Conservation (phyloP, 495 filamentous ascomycete genomes). For the Emericellopsis terricola region DNA sequence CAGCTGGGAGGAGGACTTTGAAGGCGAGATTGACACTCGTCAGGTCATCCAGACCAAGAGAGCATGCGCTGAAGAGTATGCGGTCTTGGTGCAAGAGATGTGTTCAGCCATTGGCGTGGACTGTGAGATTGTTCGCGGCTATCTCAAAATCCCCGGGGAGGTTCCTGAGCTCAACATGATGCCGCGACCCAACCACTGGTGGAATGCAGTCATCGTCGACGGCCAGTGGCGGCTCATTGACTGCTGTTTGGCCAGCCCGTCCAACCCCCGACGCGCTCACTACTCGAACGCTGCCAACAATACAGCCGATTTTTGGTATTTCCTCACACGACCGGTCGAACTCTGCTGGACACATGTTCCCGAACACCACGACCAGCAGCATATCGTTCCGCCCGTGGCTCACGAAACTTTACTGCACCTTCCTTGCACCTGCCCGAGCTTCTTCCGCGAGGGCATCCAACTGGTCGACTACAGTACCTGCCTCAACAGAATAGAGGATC, state of each 20-base stretch:
- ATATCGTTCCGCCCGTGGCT: conserved; percentile 75
- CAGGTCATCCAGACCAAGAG: conserved; percentile 69
- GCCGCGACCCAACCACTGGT: conserved; percentile 86
- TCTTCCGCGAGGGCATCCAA: conserved; percentile 64
- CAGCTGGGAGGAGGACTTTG: conserved; percentile 88
- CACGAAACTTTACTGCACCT: conserved; percentile 70
- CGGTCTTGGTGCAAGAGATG: conserved; percentile 81
- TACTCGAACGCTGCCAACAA: conserved; percentile 57
- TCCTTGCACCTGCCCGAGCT: conserved; percentile 69
- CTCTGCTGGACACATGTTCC: conserved; percentile 93
- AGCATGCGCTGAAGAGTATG: conserved; percentile 81
- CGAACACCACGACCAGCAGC: conserved; percentile 67
- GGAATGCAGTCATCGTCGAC: conserved; percentile 90
- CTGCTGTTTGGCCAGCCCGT: conserved; percentile 77
- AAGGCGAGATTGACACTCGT: conserved; percentile 57
- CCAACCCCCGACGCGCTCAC: conserved; percentile 56
- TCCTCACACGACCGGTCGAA: conserved; percentile 70
- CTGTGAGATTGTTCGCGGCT: conserved; percentile 69
- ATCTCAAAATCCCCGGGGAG: conserved; percentile 81
- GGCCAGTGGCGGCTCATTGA: conserved; percentile 96
- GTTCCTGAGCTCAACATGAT: conserved; percentile 55
- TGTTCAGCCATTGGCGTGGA: conserved; percentile 78
- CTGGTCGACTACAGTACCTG: conserved; percentile 87
- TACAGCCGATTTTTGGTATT: conserved; percentile 75
- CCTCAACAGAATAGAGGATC: conserved; percentile 64